Conservation (phyloP, 208 protist species). For the Acanthamoeba healyi region DNA sequence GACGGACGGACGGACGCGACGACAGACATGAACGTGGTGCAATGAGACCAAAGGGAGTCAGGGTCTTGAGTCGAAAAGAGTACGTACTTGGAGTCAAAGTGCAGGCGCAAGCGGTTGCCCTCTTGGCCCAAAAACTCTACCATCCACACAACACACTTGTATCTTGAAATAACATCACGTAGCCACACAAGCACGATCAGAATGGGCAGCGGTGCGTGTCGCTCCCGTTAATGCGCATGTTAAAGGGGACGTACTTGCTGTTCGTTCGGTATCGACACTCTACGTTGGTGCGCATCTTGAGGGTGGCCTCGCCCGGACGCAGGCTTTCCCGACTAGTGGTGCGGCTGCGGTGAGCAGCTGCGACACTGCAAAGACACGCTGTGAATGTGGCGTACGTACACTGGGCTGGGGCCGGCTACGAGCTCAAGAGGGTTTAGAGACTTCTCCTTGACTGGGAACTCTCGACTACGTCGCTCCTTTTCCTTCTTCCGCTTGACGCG, state of each 20-base stretch:
- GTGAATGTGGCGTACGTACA: neutral
- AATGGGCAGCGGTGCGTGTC: too few species aligned
- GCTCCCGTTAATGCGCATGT: too few species aligned
- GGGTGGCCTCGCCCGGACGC: constrained; percentile 22
- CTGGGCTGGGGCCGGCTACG: neutral
- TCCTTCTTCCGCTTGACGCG: constrained; percentile 26
- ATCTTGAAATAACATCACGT: neutral
- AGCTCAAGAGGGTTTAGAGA: neutral
- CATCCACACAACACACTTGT: constrained; percentile 45
- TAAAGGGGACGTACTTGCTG: constrained; percentile 30
- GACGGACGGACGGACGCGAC: too few species aligned
- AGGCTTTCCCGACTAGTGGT: neutral
- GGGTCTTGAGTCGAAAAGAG: too few species aligned
- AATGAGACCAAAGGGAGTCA: neutral
- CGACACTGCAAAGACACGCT: too few species aligned
- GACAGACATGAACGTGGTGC: too few species aligned
- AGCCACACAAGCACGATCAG: neutral
- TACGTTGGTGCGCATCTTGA: constrained; percentile 49
- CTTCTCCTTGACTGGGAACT: neutral
- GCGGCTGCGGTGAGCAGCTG: neutral
- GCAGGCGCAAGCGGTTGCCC: constrained; percentile 11
- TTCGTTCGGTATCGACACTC: constrained; percentile 16
- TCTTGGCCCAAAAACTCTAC: neutral
- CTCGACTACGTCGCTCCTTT: constrained; percentile 10
- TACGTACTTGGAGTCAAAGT: constrained; percentile 33